Base-by-base conservation (phyloP, 768 basidiomycete genomes). In the Strobilomyces echinocephalus region DNA sequence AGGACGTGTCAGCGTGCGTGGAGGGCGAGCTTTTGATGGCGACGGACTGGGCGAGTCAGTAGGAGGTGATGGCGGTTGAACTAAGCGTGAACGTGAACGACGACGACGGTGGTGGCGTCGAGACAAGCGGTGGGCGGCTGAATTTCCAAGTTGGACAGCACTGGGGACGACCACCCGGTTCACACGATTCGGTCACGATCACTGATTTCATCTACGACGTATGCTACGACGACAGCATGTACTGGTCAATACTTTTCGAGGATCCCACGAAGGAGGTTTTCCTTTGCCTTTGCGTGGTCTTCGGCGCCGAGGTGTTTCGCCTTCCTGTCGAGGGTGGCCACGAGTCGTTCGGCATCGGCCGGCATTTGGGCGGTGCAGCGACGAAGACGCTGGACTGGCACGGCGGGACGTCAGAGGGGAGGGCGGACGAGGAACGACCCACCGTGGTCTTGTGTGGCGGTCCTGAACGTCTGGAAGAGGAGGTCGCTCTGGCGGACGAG, bases 241-340 rank as follows among this genome's bases (percentile, higher is more conserved):
- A 38, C n/a, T 31, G 16, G 33, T 60, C 52, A 70, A 57, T 70
- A 70, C 46, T 66, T 69, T 50, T 70, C 69, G 15, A 70, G 58
- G 30, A 70, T 70, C 20, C 70, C 67, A 11, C 69, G 68, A 12
- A 70, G 64, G 12, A 70, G 65, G 50, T 58, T 72, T 54, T 70
- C 69, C 31, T 72, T 70, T 40, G 68, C 68, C 46, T 56, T 72
- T 49, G 63, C 64, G 31, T 69, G 60, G 39, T 72, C 70, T 36
- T 72, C 55, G 46, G 64, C 68, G 16, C 66, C 61, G 15, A 72
- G 60, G 14, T 69, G 68, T 55, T 78, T 81, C 55, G 72, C 69
- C 53, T 77, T 76, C 66, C 81, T 83, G 56, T 88, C 85, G 8
- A 82, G 69, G 12, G 62, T 65, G 2, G 74, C 67, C 46, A 85